phyloP scores from a whole-genome alignment of 345 rosid species.

The Mangifera indica region DNA sequence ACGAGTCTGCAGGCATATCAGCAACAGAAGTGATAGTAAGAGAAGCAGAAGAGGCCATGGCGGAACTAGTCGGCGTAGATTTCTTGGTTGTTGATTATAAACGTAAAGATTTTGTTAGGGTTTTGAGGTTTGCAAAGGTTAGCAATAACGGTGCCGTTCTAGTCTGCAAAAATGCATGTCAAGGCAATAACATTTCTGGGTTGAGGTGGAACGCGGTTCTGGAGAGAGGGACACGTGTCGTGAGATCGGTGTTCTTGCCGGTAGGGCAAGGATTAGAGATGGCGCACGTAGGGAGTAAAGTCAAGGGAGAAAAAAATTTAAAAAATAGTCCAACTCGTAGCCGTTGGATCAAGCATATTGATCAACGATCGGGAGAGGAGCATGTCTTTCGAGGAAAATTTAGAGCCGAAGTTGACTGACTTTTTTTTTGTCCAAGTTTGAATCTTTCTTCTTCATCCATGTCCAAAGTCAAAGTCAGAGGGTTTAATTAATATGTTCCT shows the following conservation, averaged over 20 bases:
- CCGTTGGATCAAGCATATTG: constrained; percentile 80
- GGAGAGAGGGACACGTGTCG: constrained; percentile 56
- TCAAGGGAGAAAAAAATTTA: constrained; percentile 25
- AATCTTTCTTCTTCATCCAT: background rate
- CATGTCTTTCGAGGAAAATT: constrained; percentile 50
- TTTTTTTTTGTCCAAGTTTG: background rate
- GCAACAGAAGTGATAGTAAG: constrained; percentile 45
- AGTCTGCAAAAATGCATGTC: constrained; percentile 69
- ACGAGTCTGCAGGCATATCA: constrained; percentile 27
- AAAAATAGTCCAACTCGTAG: constrained; percentile 32
- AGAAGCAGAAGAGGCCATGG: constrained; percentile 58
- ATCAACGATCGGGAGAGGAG: constrained; percentile 72
- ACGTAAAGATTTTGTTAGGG: constrained; percentile 51
- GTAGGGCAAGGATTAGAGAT: constrained; percentile 81
- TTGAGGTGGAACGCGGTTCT: constrained; percentile 62
- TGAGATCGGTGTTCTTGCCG: constrained; percentile 61
- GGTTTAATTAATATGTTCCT: background rate
- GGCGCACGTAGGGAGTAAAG: constrained; percentile 51
- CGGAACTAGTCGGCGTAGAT: constrained; percentile 51
- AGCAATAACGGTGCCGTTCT: constrained; percentile 69
- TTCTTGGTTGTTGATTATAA: constrained; percentile 76
- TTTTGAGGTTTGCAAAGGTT: constrained; percentile 60
- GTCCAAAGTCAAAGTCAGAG: background rate
- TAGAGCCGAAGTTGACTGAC: background rate
- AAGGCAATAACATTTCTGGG: constrained; percentile 31